phyloP scores from a whole-genome alignment of 768 basidiomycete species.

The Agaricus blazei region DNA sequence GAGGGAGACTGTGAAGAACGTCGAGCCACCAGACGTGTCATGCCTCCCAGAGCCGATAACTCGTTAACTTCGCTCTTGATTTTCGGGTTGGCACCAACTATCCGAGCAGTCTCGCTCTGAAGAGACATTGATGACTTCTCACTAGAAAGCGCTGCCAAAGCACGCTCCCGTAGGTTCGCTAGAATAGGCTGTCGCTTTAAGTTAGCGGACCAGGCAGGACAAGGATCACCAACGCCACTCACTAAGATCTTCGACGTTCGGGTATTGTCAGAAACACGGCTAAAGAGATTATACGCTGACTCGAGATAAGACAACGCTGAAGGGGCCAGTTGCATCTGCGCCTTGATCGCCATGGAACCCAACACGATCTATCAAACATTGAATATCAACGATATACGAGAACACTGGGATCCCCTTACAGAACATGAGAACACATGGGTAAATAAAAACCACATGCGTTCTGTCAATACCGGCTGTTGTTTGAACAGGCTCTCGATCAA shows the following conservation, averaged over 20 bases:
- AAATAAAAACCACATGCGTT: constrained; percentile 70
- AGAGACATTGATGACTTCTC: constrained; percentile 16
- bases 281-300: constrained; percentile 53
- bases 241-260: constrained; percentile 59
- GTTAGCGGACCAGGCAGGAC: not conserved
- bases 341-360: constrained; percentile 63
- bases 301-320: constrained; percentile 69
- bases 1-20: constrained; percentile 44
- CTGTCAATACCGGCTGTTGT: constrained; percentile 60
- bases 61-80: constrained; percentile 61
- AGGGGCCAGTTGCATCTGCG: constrained; percentile 57
- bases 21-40: constrained; percentile 56
- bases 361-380: constrained; percentile 49
- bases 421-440: constrained; percentile 71
- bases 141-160: constrained; percentile 35
- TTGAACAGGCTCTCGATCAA: constrained; percentile 60
- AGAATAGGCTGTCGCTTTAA: constrained; percentile 49
- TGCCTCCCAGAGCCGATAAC: constrained; percentile 55
- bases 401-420: constrained; percentile 30
- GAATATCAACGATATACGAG: constrained; percentile 1
- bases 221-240: constrained; percentile 17
- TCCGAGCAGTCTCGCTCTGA: constrained; percentile 20
- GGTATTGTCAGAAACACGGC: constrained; percentile 45
- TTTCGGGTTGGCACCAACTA: constrained; percentile 31
- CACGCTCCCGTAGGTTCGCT: constrained; percentile 50